Evolutionary conservation across 1,284 basidiomycete genomes (phyloP), one percentile per base, ranked within the genome.

Genomic region (Puccinia hordei): DNA sequence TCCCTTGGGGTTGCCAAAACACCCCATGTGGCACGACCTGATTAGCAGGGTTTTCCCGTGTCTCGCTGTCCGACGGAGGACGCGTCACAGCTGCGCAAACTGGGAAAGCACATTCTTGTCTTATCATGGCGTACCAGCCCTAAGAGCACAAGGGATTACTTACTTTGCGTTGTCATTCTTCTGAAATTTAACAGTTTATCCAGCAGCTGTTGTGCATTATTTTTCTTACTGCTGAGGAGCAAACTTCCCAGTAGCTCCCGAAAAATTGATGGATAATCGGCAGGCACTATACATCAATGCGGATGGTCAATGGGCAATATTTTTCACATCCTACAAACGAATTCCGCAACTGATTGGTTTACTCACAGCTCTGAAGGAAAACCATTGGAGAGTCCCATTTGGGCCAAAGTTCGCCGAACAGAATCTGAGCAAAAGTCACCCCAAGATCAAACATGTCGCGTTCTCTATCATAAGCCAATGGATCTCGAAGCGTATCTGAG

Each of bases 391-490:
- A 68, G 24, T 66, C 27, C 63, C 63, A 78, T 55, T 44, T 57
- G 33, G 66, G 63, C 75, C 75, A 78, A 69, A 78, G 63, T 35
- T 78, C 69, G 0, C 85, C 85, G 59, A 82, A 84, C 0, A 86
- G 81, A 83, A 86, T 85, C 68, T 85, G 85, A 57, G 83, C 82
- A 5, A 81, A 81, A 51, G 82, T 83, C 8, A 84, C 79, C 9
- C 85, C 85, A 0, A 85, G 78, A 63, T 86, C 84, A 83, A 84
- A 86, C 1, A 86, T 61, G 66, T 86, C 85, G 19, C 84, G 82
- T 65, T 84, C 84, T 49, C 83, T 80, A 38, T 83, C 82, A 78
- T 85, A 85, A 22, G 79, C 81, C 13, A 83, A 74, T 12, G 84
- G 83, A 76, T 77, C 55, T 49, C 81, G 82, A 51, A 83, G 82